Evolutionary conservation across 371 early-diverging fungal species (phyloP).

Genomic region (Apophysomyces ossiformis): DNA sequence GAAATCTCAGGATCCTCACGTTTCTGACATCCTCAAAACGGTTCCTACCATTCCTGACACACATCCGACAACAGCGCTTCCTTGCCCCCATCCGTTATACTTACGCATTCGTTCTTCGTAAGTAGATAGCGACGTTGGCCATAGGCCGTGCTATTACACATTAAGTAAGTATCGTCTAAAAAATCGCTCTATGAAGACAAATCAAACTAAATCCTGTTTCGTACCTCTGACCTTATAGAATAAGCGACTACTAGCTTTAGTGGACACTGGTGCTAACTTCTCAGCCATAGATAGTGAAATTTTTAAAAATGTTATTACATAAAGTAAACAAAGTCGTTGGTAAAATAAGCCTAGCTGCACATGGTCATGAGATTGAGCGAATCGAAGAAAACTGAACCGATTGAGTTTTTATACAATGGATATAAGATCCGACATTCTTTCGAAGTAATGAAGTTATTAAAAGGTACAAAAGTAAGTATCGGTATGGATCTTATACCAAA

Average conservation of each 20-base stretch:
- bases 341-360: background rate
- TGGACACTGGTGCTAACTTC: background rate
- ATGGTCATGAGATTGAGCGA: background rate
- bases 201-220: background rate
- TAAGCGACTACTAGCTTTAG: background rate
- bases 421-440: slow-evolving; percentile 8
- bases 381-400: background rate
- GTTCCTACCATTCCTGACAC: too few species aligned
- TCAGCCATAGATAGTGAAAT: background rate
- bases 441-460: slow-evolving; percentile 9
- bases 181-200: background rate
- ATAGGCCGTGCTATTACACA: too few species aligned
- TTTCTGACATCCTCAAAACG: too few species aligned
- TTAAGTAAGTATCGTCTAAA: background rate
- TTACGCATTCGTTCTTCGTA: too few species aligned
- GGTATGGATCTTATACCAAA: slow-evolving; percentile 12
- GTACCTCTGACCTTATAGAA: background rate
- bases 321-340: background rate
- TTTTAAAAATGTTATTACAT: background rate
- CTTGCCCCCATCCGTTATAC: too few species aligned
- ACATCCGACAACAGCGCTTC: too few species aligned
- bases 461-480: background rate
- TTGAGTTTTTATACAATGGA: background rate
- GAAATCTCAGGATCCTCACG: too few species aligned
- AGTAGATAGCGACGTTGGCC: too few species aligned